phyloP scores from a whole-genome alignment of 2,329 filamentous ascomycete species.

The Exophiala sp. region DNA sequence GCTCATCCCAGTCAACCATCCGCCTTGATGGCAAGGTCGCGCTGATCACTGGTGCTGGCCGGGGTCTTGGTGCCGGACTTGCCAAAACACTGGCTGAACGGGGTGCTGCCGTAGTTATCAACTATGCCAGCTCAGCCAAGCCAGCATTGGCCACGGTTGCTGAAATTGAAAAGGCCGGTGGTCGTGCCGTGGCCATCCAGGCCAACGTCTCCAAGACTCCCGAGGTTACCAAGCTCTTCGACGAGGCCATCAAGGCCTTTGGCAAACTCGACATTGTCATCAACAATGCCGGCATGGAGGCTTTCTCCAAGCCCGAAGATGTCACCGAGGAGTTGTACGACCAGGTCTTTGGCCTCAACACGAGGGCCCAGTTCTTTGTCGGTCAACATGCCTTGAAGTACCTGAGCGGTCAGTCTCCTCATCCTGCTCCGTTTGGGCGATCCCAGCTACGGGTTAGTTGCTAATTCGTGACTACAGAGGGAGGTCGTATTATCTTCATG shows the following conservation, averaged over 20 bases:
- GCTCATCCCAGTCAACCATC: conserved; percentile 19
- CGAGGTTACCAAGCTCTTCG: conserved; percentile 47
- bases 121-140: conserved; percentile 42
- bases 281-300: conserved; percentile 28
- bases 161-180: conserved; percentile 29
- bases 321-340: conserved; percentile 58
- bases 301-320: conserved; percentile 54
- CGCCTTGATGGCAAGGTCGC: conserved; percentile 36
- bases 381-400: conserved; percentile 65
- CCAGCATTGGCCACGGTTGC: conserved; percentile 34
- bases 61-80: conserved; percentile 35
- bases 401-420: conserved; percentile 39
- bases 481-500: conserved; percentile 52
- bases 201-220: conserved; percentile 36
- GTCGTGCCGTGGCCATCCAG: conserved; percentile 45
- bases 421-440: no score
- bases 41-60: conserved; percentile 35
- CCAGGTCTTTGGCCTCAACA: conserved; percentile 57
- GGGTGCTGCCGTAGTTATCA: conserved; percentile 36
- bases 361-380: conserved; percentile 59
- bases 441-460: no score
- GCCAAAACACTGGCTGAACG: conserved; percentile 35
- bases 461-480: conserved; percentile 31
- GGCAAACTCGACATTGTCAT: conserved; percentile 30
- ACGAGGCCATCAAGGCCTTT: conserved; percentile 32